These are phyloP conservation scores for Penicillium coprophilum DNA, from an alignment of 495 filamentous ascomycete species.

Conservation along the genomic window DNA sequence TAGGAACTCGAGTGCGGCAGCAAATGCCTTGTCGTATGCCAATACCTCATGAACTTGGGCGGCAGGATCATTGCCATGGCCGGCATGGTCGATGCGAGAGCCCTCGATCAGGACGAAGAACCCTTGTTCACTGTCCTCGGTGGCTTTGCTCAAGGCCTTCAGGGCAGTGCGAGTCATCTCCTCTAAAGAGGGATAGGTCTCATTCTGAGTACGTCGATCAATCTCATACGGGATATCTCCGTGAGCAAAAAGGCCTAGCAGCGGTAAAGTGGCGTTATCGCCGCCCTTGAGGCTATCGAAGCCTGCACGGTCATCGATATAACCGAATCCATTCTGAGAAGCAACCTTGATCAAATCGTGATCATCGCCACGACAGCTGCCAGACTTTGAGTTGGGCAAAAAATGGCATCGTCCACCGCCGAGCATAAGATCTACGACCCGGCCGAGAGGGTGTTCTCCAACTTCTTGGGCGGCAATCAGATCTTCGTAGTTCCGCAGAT, in stretches of 20 bases:
- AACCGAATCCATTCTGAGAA: constrained; percentile 74
- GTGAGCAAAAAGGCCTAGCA: constrained; percentile 83
- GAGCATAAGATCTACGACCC: constrained; percentile 85
- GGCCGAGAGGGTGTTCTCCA: constrained; percentile 80
- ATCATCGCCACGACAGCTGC: constrained; percentile 74
- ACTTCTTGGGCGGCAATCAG: constrained; percentile 88
- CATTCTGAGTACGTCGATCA: constrained; percentile 73
- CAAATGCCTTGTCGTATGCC: constrained; percentile 85
- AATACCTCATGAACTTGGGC: constrained; percentile 94
- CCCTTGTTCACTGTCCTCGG: constrained; percentile 79
- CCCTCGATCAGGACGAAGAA: constrained; percentile 99
- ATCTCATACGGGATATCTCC: constrained; percentile 89
- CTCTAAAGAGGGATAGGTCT: constrained; percentile 82
- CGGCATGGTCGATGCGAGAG: constrained; percentile 92
- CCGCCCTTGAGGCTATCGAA: constrained; percentile 77
- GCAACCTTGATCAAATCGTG: constrained; percentile 68
- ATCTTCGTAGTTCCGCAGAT: constrained; percentile 76
- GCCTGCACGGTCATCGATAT: constrained; percentile 65
- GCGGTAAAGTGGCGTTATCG: constrained; percentile 69
- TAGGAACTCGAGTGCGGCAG: constrained; percentile 79
- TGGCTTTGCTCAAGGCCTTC: constrained; percentile 75
- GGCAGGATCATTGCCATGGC: constrained; percentile 90
- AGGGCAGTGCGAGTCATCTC: constrained; percentile 89
- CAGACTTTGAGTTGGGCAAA: constrained; percentile 70
- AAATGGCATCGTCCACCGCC: constrained; percentile 95